phyloP scores from a whole-genome alignment of 129 eudicot species.

The Helianthus annuus region HanXRQr2.0-SUNRISE NC_035449.2:34433369-34433868 shows the following conservation, averaged over 20 bases:
- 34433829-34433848: constrained; percentile 62
- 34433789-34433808: constrained; percentile 59
- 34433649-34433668: constrained; percentile 48
- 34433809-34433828: constrained; percentile 57
- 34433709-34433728: constrained; percentile 75
- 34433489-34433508: constrained; percentile 53
- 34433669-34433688: constrained; percentile 73
- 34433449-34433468: constrained; percentile 46
- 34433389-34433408: constrained; percentile 69
- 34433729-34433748: constrained; percentile 44
- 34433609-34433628: constrained; percentile 64
- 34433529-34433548: constrained; percentile 59
- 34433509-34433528: constrained; percentile 48
- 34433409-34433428: constrained; percentile 43
- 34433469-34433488: constrained; percentile 43
- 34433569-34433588: constrained; percentile 66
- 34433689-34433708: constrained; percentile 61
- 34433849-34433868: constrained; percentile 73
- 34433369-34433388: constrained; percentile 56
- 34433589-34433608: constrained; percentile 69
- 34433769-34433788: constrained; percentile 58
- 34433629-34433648: constrained; percentile 57
- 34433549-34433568: constrained; percentile 45
- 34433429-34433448: constrained; percentile 69
- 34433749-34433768: constrained; percentile 56